phyloP scores from a whole-genome alignment of 495 filamentous ascomycete genomes.

The Neurospora intermedia region DNA sequence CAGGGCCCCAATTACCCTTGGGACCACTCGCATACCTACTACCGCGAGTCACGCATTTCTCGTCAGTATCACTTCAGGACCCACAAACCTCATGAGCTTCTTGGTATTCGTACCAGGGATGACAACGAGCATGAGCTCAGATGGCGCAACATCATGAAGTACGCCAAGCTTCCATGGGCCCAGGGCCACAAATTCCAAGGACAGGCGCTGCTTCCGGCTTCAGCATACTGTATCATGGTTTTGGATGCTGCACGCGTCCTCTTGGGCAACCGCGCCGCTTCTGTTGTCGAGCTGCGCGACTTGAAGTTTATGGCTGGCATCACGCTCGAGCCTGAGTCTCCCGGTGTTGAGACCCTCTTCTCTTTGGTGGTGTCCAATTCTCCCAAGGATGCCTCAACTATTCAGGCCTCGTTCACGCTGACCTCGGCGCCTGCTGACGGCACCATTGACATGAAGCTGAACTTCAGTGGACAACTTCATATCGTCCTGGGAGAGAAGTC shows the following conservation, averaged over 20 bases:
- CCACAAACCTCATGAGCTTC: slow-evolving; percentile 32
- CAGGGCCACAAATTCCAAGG: slow-evolving; percentile 34
- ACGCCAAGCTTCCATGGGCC: slow-evolving; percentile 33
- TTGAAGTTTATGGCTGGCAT: slow-evolving; percentile 38
- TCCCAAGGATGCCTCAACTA: neutral
- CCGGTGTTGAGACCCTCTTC: slow-evolving; percentile 37
- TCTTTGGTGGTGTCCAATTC: slow-evolving; percentile 16
- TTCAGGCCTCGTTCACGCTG: slow-evolving; percentile 30
- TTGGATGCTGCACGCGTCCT: slow-evolving; percentile 27
- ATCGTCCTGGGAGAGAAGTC: slow-evolving; percentile 23
- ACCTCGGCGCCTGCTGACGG: slow-evolving; percentile 26
- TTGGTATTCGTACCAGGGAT: slow-evolving; percentile 34
- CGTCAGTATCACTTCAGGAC: slow-evolving; percentile 32
- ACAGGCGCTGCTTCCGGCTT: slow-evolving; percentile 32
- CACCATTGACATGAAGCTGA: slow-evolving; percentile 25
- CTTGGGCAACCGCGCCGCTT: slow-evolving; percentile 18
- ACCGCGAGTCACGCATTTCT: slow-evolving; percentile 38
- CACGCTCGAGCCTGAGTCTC: slow-evolving; percentile 34
- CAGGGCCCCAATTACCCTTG: slow-evolving; percentile 37
- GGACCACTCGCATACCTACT: slow-evolving; percentile 36
- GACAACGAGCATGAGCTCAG: slow-evolving; percentile 30
- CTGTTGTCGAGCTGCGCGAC: slow-evolving; percentile 29
- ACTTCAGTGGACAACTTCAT: slow-evolving; percentile 21
- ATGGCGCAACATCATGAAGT: slow-evolving; percentile 38
- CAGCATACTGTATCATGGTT: slow-evolving; percentile 35